phyloP scores from a whole-genome alignment of 495 filamentous ascomycete species.

The Penicillium odoratum region DNA sequence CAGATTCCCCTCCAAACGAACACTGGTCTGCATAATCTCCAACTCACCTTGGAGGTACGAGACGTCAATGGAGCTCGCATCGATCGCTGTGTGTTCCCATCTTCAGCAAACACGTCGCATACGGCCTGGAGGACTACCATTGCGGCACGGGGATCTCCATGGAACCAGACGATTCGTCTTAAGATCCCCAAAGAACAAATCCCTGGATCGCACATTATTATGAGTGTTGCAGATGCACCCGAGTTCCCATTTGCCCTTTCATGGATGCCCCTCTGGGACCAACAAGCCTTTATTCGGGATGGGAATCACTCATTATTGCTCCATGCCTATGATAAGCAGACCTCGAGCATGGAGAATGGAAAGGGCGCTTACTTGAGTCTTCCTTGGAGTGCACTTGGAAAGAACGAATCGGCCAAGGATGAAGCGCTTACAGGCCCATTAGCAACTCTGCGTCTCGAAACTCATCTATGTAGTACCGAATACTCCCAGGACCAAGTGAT shows the following conservation, averaged over 20 bases:
- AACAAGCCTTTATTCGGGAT: constrained; percentile 87
- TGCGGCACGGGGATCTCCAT: constrained; percentile 71
- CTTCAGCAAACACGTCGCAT: constrained; percentile 69
- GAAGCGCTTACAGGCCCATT: constrained; percentile 71
- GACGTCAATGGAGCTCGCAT: constrained; percentile 74
- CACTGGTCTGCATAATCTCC: constrained; percentile 69
- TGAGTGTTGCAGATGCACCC: constrained; percentile 82
- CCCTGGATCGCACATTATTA: constrained; percentile 78
- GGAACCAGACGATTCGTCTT: constrained; percentile 86
- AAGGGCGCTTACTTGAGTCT: constrained; percentile 81
- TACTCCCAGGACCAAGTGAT: constrained; percentile 94
- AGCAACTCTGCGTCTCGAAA: constrained; percentile 75
- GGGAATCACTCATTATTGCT: constrained; percentile 78
- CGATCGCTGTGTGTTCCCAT: constrained; percentile 81
- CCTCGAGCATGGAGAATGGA: constrained; percentile 57
- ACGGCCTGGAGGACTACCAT: constrained; percentile 89
- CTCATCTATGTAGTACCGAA: constrained; percentile 90
- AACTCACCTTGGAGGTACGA: constrained; percentile 87
- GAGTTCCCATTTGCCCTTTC: constrained; percentile 84
- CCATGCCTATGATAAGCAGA: constrained; percentile 89
- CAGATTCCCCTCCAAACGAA: constrained; percentile 64
- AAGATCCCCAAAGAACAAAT: constrained; percentile 80
- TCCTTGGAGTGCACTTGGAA: constrained; percentile 71
- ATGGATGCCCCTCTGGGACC: constrained; percentile 92
- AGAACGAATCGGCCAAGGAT: constrained; percentile 66